These are phyloP conservation scores for Castanea sativa DNA, from an alignment of 306 rosid genomes.

Conservation along the genomic window DNA sequence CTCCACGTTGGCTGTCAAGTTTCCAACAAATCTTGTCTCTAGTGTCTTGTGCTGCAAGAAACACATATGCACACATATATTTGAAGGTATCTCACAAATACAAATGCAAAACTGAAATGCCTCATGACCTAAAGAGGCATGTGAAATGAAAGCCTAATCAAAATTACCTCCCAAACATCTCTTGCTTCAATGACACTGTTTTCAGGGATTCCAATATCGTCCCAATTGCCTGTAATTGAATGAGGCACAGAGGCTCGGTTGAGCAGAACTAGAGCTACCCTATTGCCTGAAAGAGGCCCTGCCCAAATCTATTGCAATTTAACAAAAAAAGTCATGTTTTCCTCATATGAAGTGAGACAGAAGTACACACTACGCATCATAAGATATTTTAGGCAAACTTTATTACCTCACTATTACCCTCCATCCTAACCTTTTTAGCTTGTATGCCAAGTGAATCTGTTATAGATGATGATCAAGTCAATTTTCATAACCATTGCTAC, in stretches of 20 bases:
- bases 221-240: conserved; percentile 65
- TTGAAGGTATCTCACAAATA: not conserved
- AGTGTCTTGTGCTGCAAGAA: conserved; percentile 72
- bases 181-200: conserved; percentile 59
- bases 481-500: not conserved
- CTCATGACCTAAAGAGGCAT: not conserved
- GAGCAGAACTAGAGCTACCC: conserved; percentile 62
- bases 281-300: conserved; percentile 79
- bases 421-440: conserved; percentile 85
- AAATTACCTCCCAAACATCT: conserved; percentile 87
- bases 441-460: conserved; percentile 83
- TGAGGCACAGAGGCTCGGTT: conserved; percentile 47
- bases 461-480: not conserved
- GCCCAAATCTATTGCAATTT: conserved; percentile 74
- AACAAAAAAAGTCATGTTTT: not conserved
- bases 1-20: conserved; percentile 56
- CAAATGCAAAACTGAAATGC: too few relatives aligned
- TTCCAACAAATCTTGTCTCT: conserved; percentile 44
- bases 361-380: not conserved
- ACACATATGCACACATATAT: conserved; percentile 2
- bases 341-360: not conserved
- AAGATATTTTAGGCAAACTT: not conserved
- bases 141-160: not conserved
- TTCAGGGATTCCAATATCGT: conserved; percentile 78
- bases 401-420: conserved; percentile 85